Base-by-base conservation (phyloP, 2,329 filamentous ascomycete species). In the Verticillium longisporum region DNA sequence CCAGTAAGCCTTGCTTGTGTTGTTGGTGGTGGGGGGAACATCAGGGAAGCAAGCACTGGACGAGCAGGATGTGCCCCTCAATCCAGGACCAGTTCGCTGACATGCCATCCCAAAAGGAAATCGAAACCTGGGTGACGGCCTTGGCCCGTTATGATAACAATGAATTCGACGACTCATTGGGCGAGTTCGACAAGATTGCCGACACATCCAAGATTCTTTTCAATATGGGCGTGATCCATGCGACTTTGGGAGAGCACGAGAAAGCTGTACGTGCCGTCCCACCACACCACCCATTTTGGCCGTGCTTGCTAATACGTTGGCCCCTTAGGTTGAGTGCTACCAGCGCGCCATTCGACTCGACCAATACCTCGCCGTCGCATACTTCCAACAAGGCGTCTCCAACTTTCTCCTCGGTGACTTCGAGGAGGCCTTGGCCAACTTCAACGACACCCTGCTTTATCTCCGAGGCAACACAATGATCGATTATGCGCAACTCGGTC, bases 131-230 rank as follows among this genome's bases (percentile, higher is more conserved):
- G 95, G 95, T 98, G 67, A 82, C 88, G 74, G 95, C 95, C 76
- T 86, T 99, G 60, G 87, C 81, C 69, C 88, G 89, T 73, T 99
- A 99, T 79, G 95, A 99, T 78, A 95, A 94, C 78, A 96, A 97
- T 78, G 92, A 99, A 72, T 98, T 96, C 77, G 94, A 98, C 71
- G 90, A 94, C 67, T 88, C 95, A 33, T 78, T 98, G 65, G 85
- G 82, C 68, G 86, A 90, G 63, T 98, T 99, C 72, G 90, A 91
- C 65, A 85, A 83, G 68, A 97, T 99, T 70, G 84, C 90, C 64
- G 95, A 98, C 74, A 99, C 95, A 0, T 97, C 95, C 68, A 98
- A 97, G 81, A 99, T 99, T 65, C 82, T 97, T 64, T 99, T 99
- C 82, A 99, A 99, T 72, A 96, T 94, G 76, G 95, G 95, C 68